A percentile compares a stretch with the other conserved stretches of the same genome.
Evolutionary conservation across 805 yeast species (phyloP).

Genomic region (Cyberlindnera xylosilytica): DNA sequence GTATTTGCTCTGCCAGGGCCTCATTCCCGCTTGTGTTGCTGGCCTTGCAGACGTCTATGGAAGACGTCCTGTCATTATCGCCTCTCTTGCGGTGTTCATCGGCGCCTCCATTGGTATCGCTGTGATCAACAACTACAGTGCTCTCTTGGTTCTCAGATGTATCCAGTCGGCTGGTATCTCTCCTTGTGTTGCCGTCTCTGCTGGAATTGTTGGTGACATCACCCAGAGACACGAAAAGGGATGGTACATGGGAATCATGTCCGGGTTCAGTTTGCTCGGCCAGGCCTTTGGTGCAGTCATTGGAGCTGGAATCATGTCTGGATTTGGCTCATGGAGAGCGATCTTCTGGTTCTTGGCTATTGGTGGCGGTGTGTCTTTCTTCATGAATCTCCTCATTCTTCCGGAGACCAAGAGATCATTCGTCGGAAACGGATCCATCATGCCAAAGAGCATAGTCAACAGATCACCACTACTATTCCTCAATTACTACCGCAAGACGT

Average conservation of each 20-base stretch:
- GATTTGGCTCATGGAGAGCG: conserved; percentile 70
- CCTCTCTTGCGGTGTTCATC: conserved; percentile 52
- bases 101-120: conserved; percentile 69
- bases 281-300: conserved; percentile 76
- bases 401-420: conserved; percentile 76
- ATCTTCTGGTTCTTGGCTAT: conserved; percentile 73
- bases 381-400: conserved; percentile 36
- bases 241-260: conserved; percentile 58
- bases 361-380: conserved; percentile 48
- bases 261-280: conserved; percentile 67
- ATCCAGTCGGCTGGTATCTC: conserved; percentile 76
- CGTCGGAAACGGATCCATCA: conserved; percentile 72
- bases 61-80: conserved; percentile 62
- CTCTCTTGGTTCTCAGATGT: conserved; percentile 62
- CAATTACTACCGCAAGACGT: conserved; percentile 15
- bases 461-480: conserved; percentile 41
- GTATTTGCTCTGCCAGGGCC: conserved; percentile 72
- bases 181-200: conserved; percentile 65
- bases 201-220: conserved; percentile 74
- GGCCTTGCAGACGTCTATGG: conserved; percentile 69
- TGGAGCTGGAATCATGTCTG: conserved; percentile 41
- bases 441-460: conserved; percentile 43
- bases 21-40: conserved; percentile 71
- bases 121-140: conserved; percentile 50
- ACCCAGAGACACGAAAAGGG: conserved; percentile 69